phyloP scores from a whole-genome alignment of 805 yeast genomes.

The Candida ortonii region DNA sequence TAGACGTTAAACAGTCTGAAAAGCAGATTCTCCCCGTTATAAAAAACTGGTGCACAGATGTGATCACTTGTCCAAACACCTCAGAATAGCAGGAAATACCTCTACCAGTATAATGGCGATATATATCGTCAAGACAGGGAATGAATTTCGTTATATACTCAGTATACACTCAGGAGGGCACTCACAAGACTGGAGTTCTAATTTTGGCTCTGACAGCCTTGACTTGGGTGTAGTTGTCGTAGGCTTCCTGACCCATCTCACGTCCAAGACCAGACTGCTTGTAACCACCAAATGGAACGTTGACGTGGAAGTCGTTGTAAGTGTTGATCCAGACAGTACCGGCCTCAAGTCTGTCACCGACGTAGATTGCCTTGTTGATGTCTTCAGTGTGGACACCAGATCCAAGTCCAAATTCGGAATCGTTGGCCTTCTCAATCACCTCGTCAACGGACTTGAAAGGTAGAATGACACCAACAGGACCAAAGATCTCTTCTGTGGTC shows the following conservation, averaged over 20 bases:
- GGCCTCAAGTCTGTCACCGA: conserved; percentile 64
- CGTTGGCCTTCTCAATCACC: conserved; percentile 70
- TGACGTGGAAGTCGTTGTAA: conserved; percentile 63
- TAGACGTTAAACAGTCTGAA: too few relatives aligned
- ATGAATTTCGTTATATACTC: neutral
- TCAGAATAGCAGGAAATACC: too few relatives aligned
- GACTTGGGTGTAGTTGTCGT: conserved; percentile 61
- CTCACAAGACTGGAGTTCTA: conserved; percentile 20
- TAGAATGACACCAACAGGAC: conserved; percentile 78
- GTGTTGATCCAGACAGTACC: conserved; percentile 85
- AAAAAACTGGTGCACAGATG: too few relatives aligned
- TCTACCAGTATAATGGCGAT: too few relatives aligned
- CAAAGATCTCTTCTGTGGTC: conserved; percentile 88
- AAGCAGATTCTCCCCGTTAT: too few relatives aligned
- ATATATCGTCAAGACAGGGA: conserved; percentile 1
- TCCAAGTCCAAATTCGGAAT: conserved; percentile 79
- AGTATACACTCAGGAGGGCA: conserved; percentile 1
- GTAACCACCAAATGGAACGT: conserved; percentile 72
- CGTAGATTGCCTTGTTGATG: conserved; percentile 61
- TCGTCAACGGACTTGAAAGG: conserved; percentile 74
- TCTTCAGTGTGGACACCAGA: conserved; percentile 82
- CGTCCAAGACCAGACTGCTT: conserved; percentile 68
- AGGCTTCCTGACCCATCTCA: conserved; percentile 68
- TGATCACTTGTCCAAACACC: too few relatives aligned
- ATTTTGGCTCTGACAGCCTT: conserved; percentile 59